Percentiles rank a stretch among this genome's conserved stretches.
These are phyloP conservation scores for Saururus chinensis DNA, from an alignment of 164 flowering plant genomes.

Conservation along the genomic window DNA sequence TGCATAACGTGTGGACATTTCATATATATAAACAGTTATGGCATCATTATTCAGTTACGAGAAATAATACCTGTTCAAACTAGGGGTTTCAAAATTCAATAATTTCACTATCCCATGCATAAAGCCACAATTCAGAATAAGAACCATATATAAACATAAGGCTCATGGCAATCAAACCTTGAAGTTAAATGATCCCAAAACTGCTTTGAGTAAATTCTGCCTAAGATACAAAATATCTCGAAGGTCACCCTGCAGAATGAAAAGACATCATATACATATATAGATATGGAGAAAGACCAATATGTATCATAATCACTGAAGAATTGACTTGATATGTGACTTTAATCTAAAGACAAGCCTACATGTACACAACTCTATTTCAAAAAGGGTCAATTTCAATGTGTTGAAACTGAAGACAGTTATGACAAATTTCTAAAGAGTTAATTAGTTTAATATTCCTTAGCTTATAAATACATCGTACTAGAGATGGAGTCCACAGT, in stretches of 20 bases:
- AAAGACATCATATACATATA: neutral
- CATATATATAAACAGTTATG: too few species aligned
- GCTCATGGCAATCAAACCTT: constrained; percentile 37
- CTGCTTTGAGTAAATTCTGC: constrained; percentile 49
- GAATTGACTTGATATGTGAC: neutral
- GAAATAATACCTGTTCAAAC: too few species aligned
- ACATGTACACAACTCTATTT: too few species aligned
- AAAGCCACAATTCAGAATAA: neutral
- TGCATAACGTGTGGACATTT: neutral
- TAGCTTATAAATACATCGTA: too few species aligned
- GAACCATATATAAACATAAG: neutral
- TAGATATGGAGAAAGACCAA: neutral
- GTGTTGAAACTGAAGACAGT: too few species aligned
- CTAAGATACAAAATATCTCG: constrained; percentile 62
- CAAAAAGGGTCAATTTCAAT: too few species aligned
- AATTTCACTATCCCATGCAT: neutral
- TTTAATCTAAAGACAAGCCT: too few species aligned
- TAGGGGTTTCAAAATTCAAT: neutral
- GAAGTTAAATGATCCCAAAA: constrained; percentile 29
- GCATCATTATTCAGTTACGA: neutral
- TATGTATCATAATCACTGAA: neutral
- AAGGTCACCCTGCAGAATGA: constrained; percentile 53
- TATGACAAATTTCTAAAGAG: too few species aligned
- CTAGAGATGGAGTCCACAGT: too few species aligned
- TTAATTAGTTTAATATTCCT: too few species aligned